These are phyloP conservation scores for Cymbopogon citratus DNA, from an alignment of 176 grass and related monocot species.

Conservation along the genomic window DNA sequence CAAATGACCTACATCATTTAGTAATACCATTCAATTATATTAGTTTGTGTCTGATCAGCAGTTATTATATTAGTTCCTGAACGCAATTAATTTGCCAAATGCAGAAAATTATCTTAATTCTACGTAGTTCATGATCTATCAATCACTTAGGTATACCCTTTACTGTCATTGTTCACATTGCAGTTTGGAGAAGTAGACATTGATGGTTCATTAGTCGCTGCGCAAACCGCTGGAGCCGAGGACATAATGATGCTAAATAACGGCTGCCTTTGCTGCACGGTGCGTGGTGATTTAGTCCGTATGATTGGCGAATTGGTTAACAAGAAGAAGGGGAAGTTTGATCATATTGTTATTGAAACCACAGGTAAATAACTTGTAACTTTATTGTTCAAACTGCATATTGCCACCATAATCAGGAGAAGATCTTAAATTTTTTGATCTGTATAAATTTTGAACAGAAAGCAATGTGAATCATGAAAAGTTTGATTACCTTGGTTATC, in stretches of 20 bases:
- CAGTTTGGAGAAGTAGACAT: constrained; percentile 98
- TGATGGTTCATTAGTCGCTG: constrained; percentile 85
- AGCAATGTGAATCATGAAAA: not conserved
- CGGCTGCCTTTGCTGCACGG: constrained; percentile 97
- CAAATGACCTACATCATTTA: not conserved
- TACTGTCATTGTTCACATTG: constrained; percentile 23
- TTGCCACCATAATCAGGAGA: not conserved
- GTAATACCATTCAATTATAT: not conserved
- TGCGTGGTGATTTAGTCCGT: constrained; percentile 95
- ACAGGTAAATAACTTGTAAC: constrained; percentile 48
- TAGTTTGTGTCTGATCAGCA: not conserved
- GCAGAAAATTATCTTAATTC: not conserved
- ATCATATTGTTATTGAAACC: constrained; percentile 94
- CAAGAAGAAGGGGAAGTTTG: constrained; percentile 92
- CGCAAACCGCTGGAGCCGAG: constrained; percentile 80
- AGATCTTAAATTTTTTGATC: not conserved
- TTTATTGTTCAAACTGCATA: not conserved
- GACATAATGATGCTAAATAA: constrained; percentile 99
- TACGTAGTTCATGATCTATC: not conserved
- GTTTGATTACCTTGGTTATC: not conserved
- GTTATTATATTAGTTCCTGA: not conserved
- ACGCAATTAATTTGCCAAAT: not conserved
- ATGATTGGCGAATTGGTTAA: constrained; percentile 95
- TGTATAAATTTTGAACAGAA: not conserved
- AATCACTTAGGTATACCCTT: not conserved